phyloP scores from a whole-genome alignment of 257 asterid genomes.

The Pogostemon cablin region DNA sequence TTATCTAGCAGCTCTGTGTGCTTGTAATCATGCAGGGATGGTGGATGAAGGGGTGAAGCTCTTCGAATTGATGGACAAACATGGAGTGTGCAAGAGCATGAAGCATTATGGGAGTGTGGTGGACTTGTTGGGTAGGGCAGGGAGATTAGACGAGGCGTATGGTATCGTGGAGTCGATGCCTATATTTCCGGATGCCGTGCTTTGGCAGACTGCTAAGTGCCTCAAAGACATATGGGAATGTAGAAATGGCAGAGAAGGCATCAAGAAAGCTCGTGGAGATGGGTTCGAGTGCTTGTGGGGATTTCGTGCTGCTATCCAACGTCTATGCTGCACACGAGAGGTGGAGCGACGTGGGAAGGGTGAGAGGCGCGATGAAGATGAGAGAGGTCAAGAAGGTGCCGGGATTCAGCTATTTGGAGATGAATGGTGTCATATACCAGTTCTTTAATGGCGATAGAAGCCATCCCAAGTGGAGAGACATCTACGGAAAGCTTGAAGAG shows the following conservation, averaged over 20 bases:
- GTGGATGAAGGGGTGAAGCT: conserved; percentile 82
- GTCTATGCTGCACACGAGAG: conserved; percentile 77
- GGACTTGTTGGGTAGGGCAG: conserved; percentile 87
- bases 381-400: conserved; percentile 79
- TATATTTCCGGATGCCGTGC: conserved; percentile 63
- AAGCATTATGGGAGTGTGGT: conserved; percentile 92
- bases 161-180: conserved; percentile 64
- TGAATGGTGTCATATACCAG: conserved; percentile 54
- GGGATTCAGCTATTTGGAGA: conserved; percentile 79
- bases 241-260: conserved; percentile 86
- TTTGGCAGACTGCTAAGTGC: conserved; percentile 96
- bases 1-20: conserved; percentile 73
- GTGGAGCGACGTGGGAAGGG: conserved; percentile 83
- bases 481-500: conserved; percentile 75
- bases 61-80: conserved; percentile 60
- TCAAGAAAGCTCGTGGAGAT: conserved; percentile 81
- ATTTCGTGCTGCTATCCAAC: conserved; percentile 83
- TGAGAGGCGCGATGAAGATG: conserved; percentile 77
- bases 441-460: conserved; percentile 71
- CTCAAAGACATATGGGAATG: conserved; percentile 66
- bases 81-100: conserved; percentile 53
- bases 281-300: conserved; percentile 83
- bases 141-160: conserved; percentile 70
- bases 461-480: conserved; percentile 60
- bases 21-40: conserved; percentile 94